phyloP scores from a whole-genome alignment of 2,329 filamentous ascomycete genomes.

The Fusarium pseudograminearum region DNA sequence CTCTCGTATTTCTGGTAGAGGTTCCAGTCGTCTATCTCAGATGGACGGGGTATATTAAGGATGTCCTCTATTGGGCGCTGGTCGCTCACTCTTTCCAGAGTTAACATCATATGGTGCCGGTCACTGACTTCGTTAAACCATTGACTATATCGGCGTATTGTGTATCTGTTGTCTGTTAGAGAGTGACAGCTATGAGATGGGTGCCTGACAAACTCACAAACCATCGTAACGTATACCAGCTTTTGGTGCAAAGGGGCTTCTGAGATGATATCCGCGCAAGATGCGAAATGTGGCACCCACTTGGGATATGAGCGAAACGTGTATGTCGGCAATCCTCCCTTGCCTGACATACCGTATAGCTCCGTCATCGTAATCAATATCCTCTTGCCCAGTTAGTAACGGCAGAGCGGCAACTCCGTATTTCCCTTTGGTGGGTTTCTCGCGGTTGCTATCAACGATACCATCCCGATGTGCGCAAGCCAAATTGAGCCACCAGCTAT shows the following conservation, averaged over 20 bases:
- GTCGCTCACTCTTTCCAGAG: constrained; percentile 58
- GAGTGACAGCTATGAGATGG: not conserved
- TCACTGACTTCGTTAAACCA: constrained; percentile 49
- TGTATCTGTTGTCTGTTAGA: constrained; percentile 57
- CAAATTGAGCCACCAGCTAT: constrained; percentile 70
- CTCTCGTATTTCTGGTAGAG: constrained; percentile 62
- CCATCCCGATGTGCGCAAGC: constrained; percentile 68
- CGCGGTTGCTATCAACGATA: constrained; percentile 59
- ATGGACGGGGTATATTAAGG: constrained; percentile 62
- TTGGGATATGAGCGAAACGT: constrained; percentile 61
- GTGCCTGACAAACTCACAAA: constrained; percentile 55
- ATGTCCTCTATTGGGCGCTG: constrained; percentile 60
- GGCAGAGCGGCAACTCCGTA: constrained; percentile 63
- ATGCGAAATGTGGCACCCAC: constrained; percentile 64
- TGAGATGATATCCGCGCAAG: constrained; percentile 63
- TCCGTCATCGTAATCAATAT: constrained; percentile 49
- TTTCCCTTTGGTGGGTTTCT: constrained; percentile 60
- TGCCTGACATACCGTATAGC: constrained; percentile 60
- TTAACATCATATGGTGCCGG: constrained; percentile 59
- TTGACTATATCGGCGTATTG: constrained; percentile 60
- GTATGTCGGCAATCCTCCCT: constrained; percentile 60
- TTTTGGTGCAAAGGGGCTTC: constrained; percentile 63
- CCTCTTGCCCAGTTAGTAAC: constrained; percentile 64
- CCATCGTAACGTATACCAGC: constrained; percentile 70
- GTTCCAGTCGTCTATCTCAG: constrained; percentile 68